Evolutionary conservation across 495 filamentous ascomycete species (phyloP).

Genomic region (Hypoxylon subgilvum): DNA sequence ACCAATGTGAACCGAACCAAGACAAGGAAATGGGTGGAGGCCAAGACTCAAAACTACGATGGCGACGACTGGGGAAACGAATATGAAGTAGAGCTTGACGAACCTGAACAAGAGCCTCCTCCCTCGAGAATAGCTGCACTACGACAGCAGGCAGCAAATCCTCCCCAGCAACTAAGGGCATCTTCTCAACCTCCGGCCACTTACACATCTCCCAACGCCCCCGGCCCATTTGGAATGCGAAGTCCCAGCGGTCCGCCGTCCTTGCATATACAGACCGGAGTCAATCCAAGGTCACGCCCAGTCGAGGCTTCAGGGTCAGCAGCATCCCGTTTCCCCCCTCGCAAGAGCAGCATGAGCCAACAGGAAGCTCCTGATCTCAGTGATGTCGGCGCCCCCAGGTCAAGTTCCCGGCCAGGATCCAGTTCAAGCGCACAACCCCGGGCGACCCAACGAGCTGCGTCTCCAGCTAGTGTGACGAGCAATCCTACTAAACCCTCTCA

Average conservation of each 20-base stretch:
- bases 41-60: conserved; percentile 85
- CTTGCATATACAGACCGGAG: conserved; percentile 32
- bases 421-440: conserved; percentile 40
- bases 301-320: conserved; percentile 30
- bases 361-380: conserved; percentile 40
- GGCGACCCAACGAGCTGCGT: conserved; percentile 42
- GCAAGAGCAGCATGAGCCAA: conserved; percentile 67
- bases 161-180: conserved; percentile 24
- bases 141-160: conserved; percentile 26
- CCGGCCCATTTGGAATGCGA: conserved; percentile 15
- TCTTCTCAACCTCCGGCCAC: conserved; percentile 30
- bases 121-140: conserved; percentile 30
- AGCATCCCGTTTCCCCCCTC: conserved; percentile 56
- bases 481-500: conserved; percentile 57
- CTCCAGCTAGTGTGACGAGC: conserved; percentile 38
- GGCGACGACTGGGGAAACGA: conserved; percentile 95
- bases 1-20: conserved; percentile 89
- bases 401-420: conserved; percentile 33
- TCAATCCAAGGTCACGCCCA: conserved; percentile 1
- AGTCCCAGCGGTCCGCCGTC: conserved; percentile 22
- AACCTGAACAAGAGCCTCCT: conserved; percentile 45
- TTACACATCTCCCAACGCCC: conserved; percentile 6
- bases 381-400: conserved; percentile 26
- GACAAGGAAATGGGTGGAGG: conserved; percentile 94
- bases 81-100: conserved; percentile 75